Evolutionary conservation across 176 grass and related monocot species (phyloP).

Genomic region (Zea mays): DNA sequence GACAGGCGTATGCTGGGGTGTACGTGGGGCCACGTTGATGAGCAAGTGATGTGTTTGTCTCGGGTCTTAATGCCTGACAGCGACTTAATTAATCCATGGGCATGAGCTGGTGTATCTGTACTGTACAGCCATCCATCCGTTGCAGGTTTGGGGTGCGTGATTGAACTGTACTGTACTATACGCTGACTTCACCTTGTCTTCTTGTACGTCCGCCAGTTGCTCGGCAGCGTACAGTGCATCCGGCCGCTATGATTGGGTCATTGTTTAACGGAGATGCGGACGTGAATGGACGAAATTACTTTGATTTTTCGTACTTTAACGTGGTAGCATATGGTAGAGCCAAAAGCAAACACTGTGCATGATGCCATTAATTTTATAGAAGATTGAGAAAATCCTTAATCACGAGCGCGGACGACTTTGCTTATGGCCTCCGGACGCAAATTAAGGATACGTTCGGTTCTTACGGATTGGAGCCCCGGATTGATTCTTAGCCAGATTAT

Average conservation of each 20-base stretch:
- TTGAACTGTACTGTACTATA: not conserved
- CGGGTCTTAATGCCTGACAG: not conserved
- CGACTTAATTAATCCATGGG: not conserved
- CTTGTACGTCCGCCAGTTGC: conserved; percentile 14
- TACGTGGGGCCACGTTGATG: conserved; percentile 18
- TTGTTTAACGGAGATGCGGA: not conserved
- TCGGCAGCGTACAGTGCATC: not conserved
- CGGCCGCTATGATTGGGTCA: not conserved
- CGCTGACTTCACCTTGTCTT: conserved; percentile 20
- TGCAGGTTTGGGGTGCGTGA: not conserved
- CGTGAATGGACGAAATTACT: not conserved
- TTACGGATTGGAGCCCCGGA: too few relatives aligned
- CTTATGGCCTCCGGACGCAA: too few relatives aligned
- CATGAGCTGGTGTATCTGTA: not conserved
- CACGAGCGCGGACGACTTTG: too few relatives aligned
- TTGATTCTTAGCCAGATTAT: too few relatives aligned
- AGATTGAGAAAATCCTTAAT: too few relatives aligned
- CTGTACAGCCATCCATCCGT: not conserved
- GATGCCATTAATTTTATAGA: too few relatives aligned
- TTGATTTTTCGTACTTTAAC: too few relatives aligned
- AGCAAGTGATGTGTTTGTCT: not conserved
- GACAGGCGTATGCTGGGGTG: not conserved
- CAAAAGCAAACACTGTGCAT: too few relatives aligned
- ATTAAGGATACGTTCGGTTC: too few relatives aligned
- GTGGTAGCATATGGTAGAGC: too few relatives aligned